Evolutionary conservation across 1,284 basidiomycete species (phyloP).

Genomic region (Ganoderma multipileum): DNA sequence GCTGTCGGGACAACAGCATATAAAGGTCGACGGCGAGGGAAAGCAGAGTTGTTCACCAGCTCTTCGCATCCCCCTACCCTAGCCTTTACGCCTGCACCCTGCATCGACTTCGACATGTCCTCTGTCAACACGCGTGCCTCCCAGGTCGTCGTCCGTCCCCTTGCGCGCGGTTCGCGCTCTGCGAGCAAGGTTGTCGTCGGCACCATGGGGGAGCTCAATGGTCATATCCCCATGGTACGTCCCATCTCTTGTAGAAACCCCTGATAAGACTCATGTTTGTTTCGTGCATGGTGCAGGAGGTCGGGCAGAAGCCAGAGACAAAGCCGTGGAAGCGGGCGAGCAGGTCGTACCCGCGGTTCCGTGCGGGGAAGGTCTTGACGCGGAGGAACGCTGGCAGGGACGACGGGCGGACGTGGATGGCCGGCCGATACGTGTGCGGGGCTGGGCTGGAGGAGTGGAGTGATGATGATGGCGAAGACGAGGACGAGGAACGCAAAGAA

Average conservation of each 20-base stretch:
- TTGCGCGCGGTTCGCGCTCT: constrained; percentile 10
- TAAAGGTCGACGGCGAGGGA: background rate
- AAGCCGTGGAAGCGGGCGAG: constrained; percentile 24
- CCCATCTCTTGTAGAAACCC: background rate
- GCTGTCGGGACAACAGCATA: background rate
- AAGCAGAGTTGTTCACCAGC: background rate
- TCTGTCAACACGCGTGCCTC: constrained; percentile 8
- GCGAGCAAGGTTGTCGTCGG: constrained; percentile 16
- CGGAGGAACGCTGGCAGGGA: constrained; percentile 17
- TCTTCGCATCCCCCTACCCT: background rate
- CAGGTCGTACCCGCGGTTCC: constrained; percentile 1
- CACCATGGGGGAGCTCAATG: constrained; percentile 14
- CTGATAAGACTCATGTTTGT: background rate
- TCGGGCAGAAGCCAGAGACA: background rate
- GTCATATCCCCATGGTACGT: constrained; percentile 17
- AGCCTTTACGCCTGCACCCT: background rate
- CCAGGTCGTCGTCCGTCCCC: constrained; percentile 19
- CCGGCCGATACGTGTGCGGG: constrained; percentile 18
- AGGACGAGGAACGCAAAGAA: background rate
- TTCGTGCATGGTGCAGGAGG: background rate
- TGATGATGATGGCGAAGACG: background rate
- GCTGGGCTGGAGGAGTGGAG: constrained; percentile 1
- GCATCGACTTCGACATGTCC: constrained; percentile 9
- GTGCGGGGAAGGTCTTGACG: background rate
- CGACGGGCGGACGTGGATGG: constrained; percentile 19